A percentile compares a stretch with the other conserved stretches of the same genome.
phyloP scores from a whole-genome alignment of 2,329 filamentous ascomycete genomes.

The Furcasterigmium furcatum region DNA sequence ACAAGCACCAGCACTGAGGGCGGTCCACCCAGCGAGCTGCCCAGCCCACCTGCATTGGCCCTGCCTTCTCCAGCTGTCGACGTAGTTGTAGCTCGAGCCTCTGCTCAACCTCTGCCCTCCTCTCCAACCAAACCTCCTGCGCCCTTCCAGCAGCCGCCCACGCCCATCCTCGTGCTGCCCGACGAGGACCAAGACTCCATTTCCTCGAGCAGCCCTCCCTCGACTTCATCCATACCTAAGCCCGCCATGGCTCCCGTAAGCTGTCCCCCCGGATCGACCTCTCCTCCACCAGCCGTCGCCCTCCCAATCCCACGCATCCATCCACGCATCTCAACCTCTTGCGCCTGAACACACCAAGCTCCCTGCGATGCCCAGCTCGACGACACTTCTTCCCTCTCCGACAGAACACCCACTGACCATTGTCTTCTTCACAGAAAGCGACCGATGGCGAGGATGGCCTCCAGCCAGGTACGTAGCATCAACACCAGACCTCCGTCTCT shows the following conservation, averaged over 20 bases:
- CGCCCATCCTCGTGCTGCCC: slow-evolving; percentile 16
- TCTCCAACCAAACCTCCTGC: slow-evolving; percentile 35
- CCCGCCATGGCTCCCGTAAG: slow-evolving; percentile 56
- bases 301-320: slow-evolving; percentile 4
- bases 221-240: slow-evolving; percentile 17
- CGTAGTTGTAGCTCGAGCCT: background rate
- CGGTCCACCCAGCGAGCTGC: too few species aligned
- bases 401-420: slow-evolving; percentile 4
- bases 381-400: slow-evolving; percentile 7
- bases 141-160: slow-evolving; percentile 27
- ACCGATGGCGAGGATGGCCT: slow-evolving; percentile 32
- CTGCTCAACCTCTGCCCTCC: slow-evolving; percentile 33
- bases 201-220: background rate
- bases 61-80: background rate
- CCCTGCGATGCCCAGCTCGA: slow-evolving; percentile 5
- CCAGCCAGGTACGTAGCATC: slow-evolving; percentile 28
- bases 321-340: slow-evolving; percentile 7
- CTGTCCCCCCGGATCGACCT: too few species aligned
- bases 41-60: slow-evolving; percentile 1
- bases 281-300: slow-evolving; percentile 13
- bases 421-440: slow-evolving; percentile 21
- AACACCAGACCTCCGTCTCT: background rate
- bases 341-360: slow-evolving; percentile 6
- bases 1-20: slow-evolving; percentile 11
- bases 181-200: background rate